Percentiles rank a stretch among this genome's conserved stretches.
These are phyloP conservation scores for Coelastrella sp. DNA, from an alignment of 139 green algal genomes.

Conservation along the genomic window DNA sequence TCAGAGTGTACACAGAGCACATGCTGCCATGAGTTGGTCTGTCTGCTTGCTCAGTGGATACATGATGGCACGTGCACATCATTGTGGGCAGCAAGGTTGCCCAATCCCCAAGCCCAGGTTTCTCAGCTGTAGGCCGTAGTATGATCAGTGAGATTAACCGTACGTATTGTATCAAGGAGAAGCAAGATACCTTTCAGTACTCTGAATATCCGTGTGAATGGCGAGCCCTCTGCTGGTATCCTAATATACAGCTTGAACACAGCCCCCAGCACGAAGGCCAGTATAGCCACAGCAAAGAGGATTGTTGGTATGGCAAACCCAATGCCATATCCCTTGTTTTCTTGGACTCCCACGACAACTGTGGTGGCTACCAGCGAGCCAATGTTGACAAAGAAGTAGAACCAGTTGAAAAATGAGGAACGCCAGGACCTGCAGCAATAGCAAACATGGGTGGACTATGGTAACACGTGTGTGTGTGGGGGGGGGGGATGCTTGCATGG, in stretches of 20 bases:
- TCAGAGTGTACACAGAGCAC: too few species aligned
- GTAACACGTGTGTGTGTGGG: too few species aligned
- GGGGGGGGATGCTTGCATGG: too few species aligned
- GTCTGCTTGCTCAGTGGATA: too few species aligned
- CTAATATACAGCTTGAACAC: conserved; percentile 39
- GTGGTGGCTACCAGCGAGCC: conserved; percentile 61
- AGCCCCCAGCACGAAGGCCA: conserved; percentile 20
- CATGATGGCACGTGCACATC: too few species aligned
- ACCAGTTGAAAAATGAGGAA: conserved; percentile 95
- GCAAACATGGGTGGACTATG: background rate
- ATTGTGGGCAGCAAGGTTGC: too few species aligned
- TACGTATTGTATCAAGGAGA: background rate
- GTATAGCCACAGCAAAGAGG: conserved; percentile 48
- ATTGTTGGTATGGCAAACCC: conserved; percentile 59
- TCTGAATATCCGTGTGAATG: conserved; percentile 42
- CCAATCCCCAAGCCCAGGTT: too few species aligned
- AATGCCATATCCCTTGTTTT: conserved; percentile 54
- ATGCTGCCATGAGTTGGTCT: too few species aligned
- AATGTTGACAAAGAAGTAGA: conserved; percentile 95
- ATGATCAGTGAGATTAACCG: too few species aligned
- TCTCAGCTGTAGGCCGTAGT: too few species aligned
- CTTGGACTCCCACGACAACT: conserved; percentile 58
- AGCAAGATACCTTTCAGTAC: conserved; percentile 34
- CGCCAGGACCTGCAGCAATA: conserved; percentile 28
- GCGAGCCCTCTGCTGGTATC: conserved; percentile 31